Evolutionary conservation across 148 eudicot species (phyloP).

Genomic region (Camellia sinensis): DNA sequence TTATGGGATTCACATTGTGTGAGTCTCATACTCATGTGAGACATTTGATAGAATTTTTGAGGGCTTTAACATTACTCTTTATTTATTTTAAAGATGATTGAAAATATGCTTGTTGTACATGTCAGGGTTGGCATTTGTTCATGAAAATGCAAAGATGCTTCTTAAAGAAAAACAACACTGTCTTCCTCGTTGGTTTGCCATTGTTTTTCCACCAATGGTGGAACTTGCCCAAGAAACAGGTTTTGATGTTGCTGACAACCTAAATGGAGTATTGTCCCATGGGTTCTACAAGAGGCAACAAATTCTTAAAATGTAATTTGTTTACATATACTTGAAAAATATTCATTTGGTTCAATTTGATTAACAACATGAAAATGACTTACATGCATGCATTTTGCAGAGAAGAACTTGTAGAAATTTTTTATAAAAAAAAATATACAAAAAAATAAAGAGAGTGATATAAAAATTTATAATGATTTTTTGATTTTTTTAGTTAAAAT

Average conservation of each 20-base stretch:
- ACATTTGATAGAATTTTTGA: too few relatives aligned
- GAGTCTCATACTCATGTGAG: too few relatives aligned
- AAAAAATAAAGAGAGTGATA: too few relatives aligned
- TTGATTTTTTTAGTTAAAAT: too few relatives aligned
- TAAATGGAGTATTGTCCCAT: background rate
- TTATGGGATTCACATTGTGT: too few relatives aligned
- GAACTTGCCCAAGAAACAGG: slow-evolving; percentile 21
- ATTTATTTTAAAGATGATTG: background rate
- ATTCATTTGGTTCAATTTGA: too few relatives aligned
- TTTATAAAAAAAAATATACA: too few relatives aligned
- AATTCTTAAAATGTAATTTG: slow-evolving; percentile 20
- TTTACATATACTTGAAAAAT: too few relatives aligned
- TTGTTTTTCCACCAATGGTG: slow-evolving; percentile 29
- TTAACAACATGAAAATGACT: too few relatives aligned
- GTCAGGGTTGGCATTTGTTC: slow-evolving; percentile 27
- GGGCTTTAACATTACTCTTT: too few relatives aligned
- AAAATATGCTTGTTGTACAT: background rate
- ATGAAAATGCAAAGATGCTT: slow-evolving; percentile 17
- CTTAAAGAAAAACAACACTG: background rate
- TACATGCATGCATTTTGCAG: slow-evolving; percentile 13
- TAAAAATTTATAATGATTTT: too few relatives aligned
- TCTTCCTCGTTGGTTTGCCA: slow-evolving; percentile 28
- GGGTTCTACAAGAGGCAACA: slow-evolving; percentile 20
- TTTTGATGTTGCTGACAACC: slow-evolving; percentile 4
- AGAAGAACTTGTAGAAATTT: slow-evolving; percentile 18